Base-by-base conservation (phyloP, 495 filamentous ascomycete species). In the Xylaria cubensis region DNA sequence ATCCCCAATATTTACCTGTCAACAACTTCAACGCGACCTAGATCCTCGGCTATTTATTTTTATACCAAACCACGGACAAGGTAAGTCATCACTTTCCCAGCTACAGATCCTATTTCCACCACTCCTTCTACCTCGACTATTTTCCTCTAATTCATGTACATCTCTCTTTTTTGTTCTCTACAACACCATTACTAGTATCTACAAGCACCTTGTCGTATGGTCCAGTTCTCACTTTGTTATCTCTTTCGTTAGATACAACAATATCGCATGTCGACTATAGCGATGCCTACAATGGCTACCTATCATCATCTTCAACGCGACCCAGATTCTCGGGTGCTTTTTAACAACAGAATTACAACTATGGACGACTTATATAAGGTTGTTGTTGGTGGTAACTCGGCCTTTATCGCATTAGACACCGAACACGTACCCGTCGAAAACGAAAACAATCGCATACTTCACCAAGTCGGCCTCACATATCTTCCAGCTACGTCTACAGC, bases 381-480 rank as follows among this genome's bases (percentile, higher is more conserved):
- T 29, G 26, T 58, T 58, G 26, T 34, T 58, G 29, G 26, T 58
- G 55, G 55, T 34, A 58, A 34, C 12, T 58, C 29, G 10, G 34
- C 58, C 6, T 58, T 58, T 8, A 58, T 58, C 29, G 55, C 55
- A 34, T 34, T 58, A 19, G 51, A 69, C n/a, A 69, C 51, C 13
- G 51, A 69, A 41, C 66, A 69, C 29, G 34, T 58, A 53, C 26
- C 66, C 19, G 36, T 69, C 5, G n/a, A 50, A 24, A 69, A 41
- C 66, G 50, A 59, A 41, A 69, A 42, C 10, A 41, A 58, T 55
- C 51, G 66, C 29, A 39, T 69, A 39, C 51, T 69, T 39, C 66
- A 69, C 41, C 51, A 69, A 58, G 66, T 69, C 17, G 66, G 66
- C 44, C 51, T 69, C 39, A 42, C 51, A 3, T 56, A 69, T 58